These are phyloP conservation scores for Hyphopichia khmerensis DNA, from an alignment of 1,139 yeast species.

Conservation along the genomic window DNA sequence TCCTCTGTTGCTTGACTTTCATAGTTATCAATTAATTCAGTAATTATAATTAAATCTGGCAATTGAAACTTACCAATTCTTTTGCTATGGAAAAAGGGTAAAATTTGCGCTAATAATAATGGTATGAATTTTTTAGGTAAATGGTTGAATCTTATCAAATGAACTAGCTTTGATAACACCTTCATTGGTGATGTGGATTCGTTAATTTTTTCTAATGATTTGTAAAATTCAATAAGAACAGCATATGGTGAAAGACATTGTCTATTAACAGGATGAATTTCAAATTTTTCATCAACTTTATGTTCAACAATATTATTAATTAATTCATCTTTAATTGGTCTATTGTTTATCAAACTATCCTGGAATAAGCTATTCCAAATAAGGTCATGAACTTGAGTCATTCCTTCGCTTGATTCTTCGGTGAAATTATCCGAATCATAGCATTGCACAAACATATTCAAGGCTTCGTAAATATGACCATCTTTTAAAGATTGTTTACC, in stretches of 20 bases:
- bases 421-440: constrained; percentile 42
- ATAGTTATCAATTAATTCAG: constrained; percentile 50
- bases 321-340: constrained; percentile 53
- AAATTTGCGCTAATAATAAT: constrained; percentile 47
- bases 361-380: constrained; percentile 56
- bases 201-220: constrained; percentile 22
- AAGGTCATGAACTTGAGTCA: constrained; percentile 39
- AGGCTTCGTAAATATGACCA: constrained; percentile 57
- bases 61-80: constrained; percentile 28
- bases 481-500: constrained; percentile 41
- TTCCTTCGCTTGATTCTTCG: constrained; percentile 23
- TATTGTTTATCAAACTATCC: constrained; percentile 53
- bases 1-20: constrained; percentile 27
- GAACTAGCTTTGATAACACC: constrained; percentile 42
- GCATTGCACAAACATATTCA: constrained; percentile 65
- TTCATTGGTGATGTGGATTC: constrained; percentile 23
- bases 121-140: constrained; percentile 61
- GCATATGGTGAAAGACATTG: constrained; percentile 77
- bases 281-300: constrained; percentile 30
- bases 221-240: constrained; percentile 53
- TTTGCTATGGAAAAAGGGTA: constrained; percentile 39
- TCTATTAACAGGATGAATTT: constrained; percentile 55
- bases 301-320: constrained; percentile 53
- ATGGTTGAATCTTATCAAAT: constrained; percentile 61
- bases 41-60: constrained; percentile 47